These are phyloP conservation scores for Camelina laxa DNA, from an alignment of 345 rosid genomes.

Conservation along the genomic window DNA sequence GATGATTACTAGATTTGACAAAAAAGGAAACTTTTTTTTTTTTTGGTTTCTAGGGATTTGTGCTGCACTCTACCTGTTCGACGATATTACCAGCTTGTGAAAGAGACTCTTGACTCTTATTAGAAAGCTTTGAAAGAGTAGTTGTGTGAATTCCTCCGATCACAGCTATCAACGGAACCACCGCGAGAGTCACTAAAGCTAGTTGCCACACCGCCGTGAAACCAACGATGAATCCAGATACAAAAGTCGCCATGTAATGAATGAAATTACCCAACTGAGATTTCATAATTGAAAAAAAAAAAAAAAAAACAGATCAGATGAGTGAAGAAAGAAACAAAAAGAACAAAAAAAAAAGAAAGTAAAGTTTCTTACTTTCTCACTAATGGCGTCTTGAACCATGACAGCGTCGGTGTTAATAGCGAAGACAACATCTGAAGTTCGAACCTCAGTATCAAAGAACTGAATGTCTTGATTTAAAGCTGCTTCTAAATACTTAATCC, in stretches of 20 bases:
- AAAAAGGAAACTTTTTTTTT: neutral
- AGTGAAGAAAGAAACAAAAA: neutral
- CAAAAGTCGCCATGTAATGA: conserved; percentile 94
- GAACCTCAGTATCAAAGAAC: conserved; percentile 90
- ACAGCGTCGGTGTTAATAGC: conserved; percentile 96
- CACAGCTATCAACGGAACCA: conserved; percentile 93
- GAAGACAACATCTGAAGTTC: conserved; percentile 89
- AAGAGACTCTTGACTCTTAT: conserved; percentile 83
- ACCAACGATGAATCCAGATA: conserved; percentile 93
- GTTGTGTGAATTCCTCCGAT: conserved; percentile 87
- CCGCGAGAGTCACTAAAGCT: conserved; percentile 93
- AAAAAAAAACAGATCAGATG: conserved; percentile 7
- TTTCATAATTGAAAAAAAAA: conserved; percentile 12
- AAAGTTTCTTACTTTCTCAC: conserved; percentile 78
- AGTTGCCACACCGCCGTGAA: conserved; percentile 99
- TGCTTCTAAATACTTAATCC: conserved; percentile 93
- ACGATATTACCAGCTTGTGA: conserved; percentile 92
- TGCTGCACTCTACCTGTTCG: conserved; percentile 72
- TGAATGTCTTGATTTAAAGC: conserved; percentile 94
- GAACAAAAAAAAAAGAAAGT: neutral
- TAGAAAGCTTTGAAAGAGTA: conserved; percentile 73
- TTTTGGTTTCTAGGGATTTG: conserved; percentile 2
- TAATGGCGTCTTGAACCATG: conserved; percentile 97
- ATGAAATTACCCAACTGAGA: conserved; percentile 94
- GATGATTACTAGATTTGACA: neutral